Percentiles rank a stretch among this genome's conserved stretches.
These are phyloP conservation scores for Chamaenerion angustifolium DNA, from an alignment of 345 rosid species.

Conservation along the genomic window DNA sequence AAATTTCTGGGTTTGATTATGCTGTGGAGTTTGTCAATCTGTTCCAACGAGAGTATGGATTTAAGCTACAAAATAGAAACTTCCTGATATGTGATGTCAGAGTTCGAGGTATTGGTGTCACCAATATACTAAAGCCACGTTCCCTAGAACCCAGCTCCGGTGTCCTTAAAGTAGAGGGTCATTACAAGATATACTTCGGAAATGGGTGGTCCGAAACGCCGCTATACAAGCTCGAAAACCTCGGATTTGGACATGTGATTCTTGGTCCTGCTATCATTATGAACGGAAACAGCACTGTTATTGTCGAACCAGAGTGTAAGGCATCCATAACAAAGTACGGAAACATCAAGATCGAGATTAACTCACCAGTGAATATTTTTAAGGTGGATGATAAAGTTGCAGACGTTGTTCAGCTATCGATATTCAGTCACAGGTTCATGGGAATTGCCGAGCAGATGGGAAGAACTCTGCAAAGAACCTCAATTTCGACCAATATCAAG, in stretches of 20 bases:
- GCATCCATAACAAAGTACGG: conserved; percentile 78
- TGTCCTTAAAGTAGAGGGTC: conserved; percentile 46
- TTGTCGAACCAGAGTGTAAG: conserved; percentile 77
- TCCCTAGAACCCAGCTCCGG: conserved; percentile 30
- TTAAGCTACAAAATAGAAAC: conserved; percentile 66
- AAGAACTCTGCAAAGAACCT: conserved; percentile 86
- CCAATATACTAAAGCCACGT: conserved; percentile 72
- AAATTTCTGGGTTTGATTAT: conserved; percentile 37
- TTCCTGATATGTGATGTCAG: conserved; percentile 79
- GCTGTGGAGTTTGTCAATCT: conserved; percentile 66
- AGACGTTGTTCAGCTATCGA: conserved; percentile 93
- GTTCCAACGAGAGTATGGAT: conserved; percentile 86
- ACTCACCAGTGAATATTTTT: conserved; percentile 19
- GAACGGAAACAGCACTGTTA: conserved; percentile 95
- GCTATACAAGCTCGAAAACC: conserved; percentile 61
- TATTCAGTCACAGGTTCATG: conserved; percentile 93
- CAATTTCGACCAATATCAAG: conserved; percentile 91
- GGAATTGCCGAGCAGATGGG: conserved; percentile 99
- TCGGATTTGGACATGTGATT: conserved; percentile 57
- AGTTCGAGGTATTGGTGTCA: conserved; percentile 82
- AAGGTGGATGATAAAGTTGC: conserved; percentile 60
- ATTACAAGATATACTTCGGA: conserved; percentile 56
- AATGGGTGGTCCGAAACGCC: conserved; percentile 66
- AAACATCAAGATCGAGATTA: conserved; percentile 69
- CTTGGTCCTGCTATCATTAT: conserved; percentile 83